Evolutionary conservation across 768 basidiomycete genomes (phyloP), one percentile per base, ranked within the genome.

Genomic region (Kwoniella dejecticola): DNA sequence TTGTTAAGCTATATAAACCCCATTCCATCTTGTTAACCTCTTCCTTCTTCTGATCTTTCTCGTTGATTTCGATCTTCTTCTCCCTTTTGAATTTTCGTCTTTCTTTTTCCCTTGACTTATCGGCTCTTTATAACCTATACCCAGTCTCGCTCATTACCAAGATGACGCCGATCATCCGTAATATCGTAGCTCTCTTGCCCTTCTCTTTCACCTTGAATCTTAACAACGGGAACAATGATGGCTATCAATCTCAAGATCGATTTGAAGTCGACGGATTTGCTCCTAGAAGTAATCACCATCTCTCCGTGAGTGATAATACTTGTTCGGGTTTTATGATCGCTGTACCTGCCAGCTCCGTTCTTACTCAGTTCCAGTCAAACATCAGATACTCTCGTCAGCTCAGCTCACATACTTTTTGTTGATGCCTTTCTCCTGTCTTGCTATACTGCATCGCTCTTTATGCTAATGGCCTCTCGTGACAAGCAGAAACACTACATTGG

Each of bases 401-500:
- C 41, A 42, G 12, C 41, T n/a, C 19, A 8, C 36, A 8, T 17
- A 38, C 45, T 19, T 26, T 26, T 46, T 19, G n/a, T 46, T 19
- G 19, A 7, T 19, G 47, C 5, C 41, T 42, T 42, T 8, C 19
- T n/a, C 41, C 41, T 42, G 6, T 8, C 19, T 42, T 42, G 41
- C 8, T 38, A 8, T 38, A 8, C 36, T 38, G 8, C 36, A 8
- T 17, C 17, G n/a, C n/a, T n/a, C n/a, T n/a, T n/a, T n/a, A n/a
- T n/a, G n/a, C n/a, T n/a, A n/a, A n/a, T n/a, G n/a, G n/a, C n/a
- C n/a, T n/a, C 36, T 38, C 36, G 36, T 17, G 36, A 38, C 36
- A n/a, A n/a, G 23, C 24, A 63, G 61, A 48, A 47, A 42, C 21
- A 49, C 33, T 63, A 52, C 31, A n/a, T 21, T 31, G 61, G 61